Evolutionary conservation across 371 early-diverging fungal species (phyloP), one percentile per base, ranked within the genome.

Genomic region (Saksenaea oblongispora): DNA sequence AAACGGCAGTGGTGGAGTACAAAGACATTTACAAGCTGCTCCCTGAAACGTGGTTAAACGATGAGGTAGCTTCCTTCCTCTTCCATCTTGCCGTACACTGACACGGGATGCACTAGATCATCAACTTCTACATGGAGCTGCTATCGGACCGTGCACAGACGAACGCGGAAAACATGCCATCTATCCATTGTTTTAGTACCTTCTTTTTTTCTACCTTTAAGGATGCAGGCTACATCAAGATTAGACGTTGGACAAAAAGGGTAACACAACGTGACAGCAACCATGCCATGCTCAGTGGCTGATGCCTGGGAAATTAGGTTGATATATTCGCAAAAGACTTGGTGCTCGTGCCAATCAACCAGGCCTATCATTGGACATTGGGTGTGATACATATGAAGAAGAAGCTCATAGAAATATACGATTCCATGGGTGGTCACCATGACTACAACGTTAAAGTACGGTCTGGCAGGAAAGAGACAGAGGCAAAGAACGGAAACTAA

Each of bases 41-140:
- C 11, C 85, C 84, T n/a, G 88, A 88, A 18, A 74, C 83, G n/a
- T 96, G 97, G 97, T 80, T 96, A 5, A 95, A 96, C 66, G 97
- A 96, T 66, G 95, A 95, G 70, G 91, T 86, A 58, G 26, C 31
- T 10, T 11, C 5, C 15, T 18, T 17, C 27, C 24, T 28, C 36
- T 26, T 17, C 2, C 11, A 34, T 1, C 5, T 39, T 34, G n/a
- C 31, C 18, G 9, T 28, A 55, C n/a, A 42, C 17, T 53, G 44
- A 55, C 28, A 54, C 53, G 26, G 3, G 22, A 31, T 18, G 24
- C 15, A 17, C 5, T 56, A 85, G 80, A 83, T 95, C 14, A 93
- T 97, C 74, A 96, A 97, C 74, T 95, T 92, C 72, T 96, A 95
- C 70, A 89, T 91, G 69, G 81, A 87, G 44, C 69, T 97, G 27